Base-by-base conservation (phyloP, 306 rosid genomes). In the Adenanthera pavonina region DNA sequence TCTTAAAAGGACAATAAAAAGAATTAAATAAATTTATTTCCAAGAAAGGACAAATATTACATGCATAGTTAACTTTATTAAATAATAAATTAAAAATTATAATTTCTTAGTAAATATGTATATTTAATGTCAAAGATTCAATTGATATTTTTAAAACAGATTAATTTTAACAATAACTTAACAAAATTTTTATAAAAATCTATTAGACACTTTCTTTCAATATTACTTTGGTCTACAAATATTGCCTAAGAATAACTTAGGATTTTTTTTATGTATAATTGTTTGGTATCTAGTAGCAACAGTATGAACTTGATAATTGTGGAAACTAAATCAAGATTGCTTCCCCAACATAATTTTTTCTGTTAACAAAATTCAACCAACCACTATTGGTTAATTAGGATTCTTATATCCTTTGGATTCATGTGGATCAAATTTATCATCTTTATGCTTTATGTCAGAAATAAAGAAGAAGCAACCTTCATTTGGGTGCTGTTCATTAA, bases 401-500 rank as follows among this genome's bases (percentile, higher is more conserved):
- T 25, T 25, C 30, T 25, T 25, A 25, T 25, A 6, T 33, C 62
- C 12, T n/a, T 19, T 6, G 11, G 7, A 56, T 7, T 56, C 33
- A 19, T 19, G 7, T 56, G 62, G 33, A 8, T 56, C 11, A 19
- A 7, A 56, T n/a, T n/a, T 8, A 7, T 56, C 33, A 19, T 56
- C 6, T 66, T 17, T 16, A 38, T 16, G 14, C 48, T 16, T 66
- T 17, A 15, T 15, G 30, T 36, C 9, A 36, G 48, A 66, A 25
- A 25, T 25, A 25, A 66, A 66, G 49, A 16, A 66, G 48, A 66
- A 15, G 71, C 47, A 38, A 66, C 71, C 48, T 16, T 66, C 71
- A 66, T 66, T 66, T 38, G 48, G 30, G 48, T 66, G 48, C 71
- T 66, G 25, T 66, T 66, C 38, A 36, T 41, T 66, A 33, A 61